Evolutionary conservation across 2,329 filamentous ascomycete species (phyloP).

Genomic region (Fusarium torulosum): DNA sequence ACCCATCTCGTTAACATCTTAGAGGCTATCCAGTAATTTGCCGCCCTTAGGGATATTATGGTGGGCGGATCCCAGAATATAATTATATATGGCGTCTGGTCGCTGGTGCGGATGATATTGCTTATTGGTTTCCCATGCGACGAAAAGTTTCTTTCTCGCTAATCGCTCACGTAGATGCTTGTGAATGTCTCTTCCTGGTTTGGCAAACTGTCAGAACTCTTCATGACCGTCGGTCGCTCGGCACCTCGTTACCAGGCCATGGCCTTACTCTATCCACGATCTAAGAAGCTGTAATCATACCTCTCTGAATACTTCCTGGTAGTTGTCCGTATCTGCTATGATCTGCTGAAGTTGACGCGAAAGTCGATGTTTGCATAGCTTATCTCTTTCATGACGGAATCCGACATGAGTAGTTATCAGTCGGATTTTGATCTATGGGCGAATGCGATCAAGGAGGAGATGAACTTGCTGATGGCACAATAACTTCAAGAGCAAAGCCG

Average conservation of each 20-base stretch:
- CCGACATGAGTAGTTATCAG: constrained; percentile 51
- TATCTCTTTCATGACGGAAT: constrained; percentile 48
- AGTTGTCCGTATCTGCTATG: constrained; percentile 55
- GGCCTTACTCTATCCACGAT: constrained; percentile 56
- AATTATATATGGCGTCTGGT: constrained; percentile 60
- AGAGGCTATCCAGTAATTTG: constrained; percentile 58
- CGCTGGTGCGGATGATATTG: constrained; percentile 54
- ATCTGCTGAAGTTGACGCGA: constrained; percentile 50
- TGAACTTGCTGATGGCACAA: constrained; percentile 43
- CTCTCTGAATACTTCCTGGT: constrained; percentile 58
- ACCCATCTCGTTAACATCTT: constrained; percentile 58
- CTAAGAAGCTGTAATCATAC: constrained; percentile 52
- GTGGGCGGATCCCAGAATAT: constrained; percentile 60
- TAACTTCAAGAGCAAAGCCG: constrained; percentile 17
- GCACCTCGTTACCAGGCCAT: constrained; percentile 57
- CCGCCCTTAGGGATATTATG: constrained; percentile 53
- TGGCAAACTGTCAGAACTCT: constrained; percentile 51
- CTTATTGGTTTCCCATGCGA: neutral
- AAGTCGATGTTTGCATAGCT: constrained; percentile 52
- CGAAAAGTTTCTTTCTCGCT: fast-evolving
- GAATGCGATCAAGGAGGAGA: constrained; percentile 52
- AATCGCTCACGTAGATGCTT: constrained; percentile 43
- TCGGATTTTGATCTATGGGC: constrained; percentile 53
- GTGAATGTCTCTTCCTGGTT: too few species aligned
- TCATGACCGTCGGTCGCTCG: constrained; percentile 57